Evolutionary conservation across 768 basidiomycete species (phyloP).

Genomic region (Phallus indusiatus): DNA sequence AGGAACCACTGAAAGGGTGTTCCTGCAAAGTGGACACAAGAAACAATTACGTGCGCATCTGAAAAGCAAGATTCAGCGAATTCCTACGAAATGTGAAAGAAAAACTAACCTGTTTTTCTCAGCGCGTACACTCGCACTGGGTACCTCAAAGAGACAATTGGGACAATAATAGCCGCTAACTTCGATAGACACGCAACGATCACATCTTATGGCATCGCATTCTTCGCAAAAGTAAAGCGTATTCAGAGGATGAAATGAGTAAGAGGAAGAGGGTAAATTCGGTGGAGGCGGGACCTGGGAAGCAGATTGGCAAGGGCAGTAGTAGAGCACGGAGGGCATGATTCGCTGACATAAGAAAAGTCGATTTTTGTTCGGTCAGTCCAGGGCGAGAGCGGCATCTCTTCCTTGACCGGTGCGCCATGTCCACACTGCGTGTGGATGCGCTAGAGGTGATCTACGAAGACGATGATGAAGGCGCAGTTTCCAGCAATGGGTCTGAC

Average conservation of each 20-base stretch:
- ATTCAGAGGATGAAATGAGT: conserved; percentile 76
- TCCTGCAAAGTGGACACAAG: conserved; percentile 86
- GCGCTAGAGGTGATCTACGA: conserved; percentile 2
- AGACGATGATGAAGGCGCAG: conserved; percentile 5
- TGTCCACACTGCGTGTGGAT: background rate
- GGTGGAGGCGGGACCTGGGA: conserved; percentile 62
- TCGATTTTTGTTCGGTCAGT: background rate
- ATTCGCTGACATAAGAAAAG: background rate
- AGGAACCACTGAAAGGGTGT: conserved; percentile 84
- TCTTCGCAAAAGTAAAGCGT: conserved; percentile 96
- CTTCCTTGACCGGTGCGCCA: background rate
- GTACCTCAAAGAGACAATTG: conserved; percentile 96
- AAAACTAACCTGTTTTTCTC: conserved; percentile 82
- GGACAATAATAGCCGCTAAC: conserved; percentile 98
- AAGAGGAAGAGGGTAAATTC: conserved; percentile 64
- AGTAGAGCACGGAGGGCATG: conserved; percentile 42
- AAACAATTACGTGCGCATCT: conserved; percentile 99
- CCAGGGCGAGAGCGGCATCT: background rate
- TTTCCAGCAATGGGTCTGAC: background rate
- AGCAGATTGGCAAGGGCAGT: conserved; percentile 63
- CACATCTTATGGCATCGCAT: conserved; percentile 92
- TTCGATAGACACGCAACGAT: conserved; percentile 86
- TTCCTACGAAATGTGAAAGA: background rate
- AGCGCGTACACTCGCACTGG: conserved; percentile 93
- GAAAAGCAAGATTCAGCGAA: conserved; percentile 6